Evolutionary conservation across 257 asterid genomes (phyloP).

Genomic region (Anisodus acutangulus): DNA sequence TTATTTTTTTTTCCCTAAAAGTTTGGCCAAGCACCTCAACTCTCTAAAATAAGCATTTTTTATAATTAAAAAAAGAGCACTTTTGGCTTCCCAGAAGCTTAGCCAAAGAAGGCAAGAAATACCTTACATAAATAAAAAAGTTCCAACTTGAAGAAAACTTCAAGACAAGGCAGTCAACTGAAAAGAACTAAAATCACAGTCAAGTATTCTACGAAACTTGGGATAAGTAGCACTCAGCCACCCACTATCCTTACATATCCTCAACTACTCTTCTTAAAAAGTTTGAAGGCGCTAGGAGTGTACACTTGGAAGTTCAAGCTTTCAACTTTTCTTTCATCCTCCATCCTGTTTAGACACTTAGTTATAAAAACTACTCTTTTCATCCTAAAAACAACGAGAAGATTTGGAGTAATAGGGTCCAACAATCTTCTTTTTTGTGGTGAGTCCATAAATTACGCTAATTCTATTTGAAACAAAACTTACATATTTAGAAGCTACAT

Average conservation of each 20-base stretch:
- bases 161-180: background rate
- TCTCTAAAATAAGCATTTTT: background rate
- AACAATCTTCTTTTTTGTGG: background rate
- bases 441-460: background rate
- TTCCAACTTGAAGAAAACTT: background rate
- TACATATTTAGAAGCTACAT: background rate
- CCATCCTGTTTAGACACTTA: background rate
- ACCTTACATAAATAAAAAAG: background rate
- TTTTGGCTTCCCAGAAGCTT: background rate
- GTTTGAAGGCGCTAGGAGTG: background rate
- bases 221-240: background rate
- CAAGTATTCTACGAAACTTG: background rate
- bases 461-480: background rate
- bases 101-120: background rate
- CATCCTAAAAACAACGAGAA: background rate
- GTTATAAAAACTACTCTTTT: background rate
- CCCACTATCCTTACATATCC: background rate
- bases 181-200: background rate
- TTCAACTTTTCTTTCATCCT: background rate
- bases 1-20: background rate
- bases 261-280: background rate
- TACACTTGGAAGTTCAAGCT: slow-evolving; percentile 12
- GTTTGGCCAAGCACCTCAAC: background rate
- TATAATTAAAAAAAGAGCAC: background rate
- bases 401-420: background rate